A percentile compares a stretch with the other conserved stretches of the same genome.
Conservation (phyloP, 345 rosid genomes). For the Xanthoceras sorbifolium region DNA sequence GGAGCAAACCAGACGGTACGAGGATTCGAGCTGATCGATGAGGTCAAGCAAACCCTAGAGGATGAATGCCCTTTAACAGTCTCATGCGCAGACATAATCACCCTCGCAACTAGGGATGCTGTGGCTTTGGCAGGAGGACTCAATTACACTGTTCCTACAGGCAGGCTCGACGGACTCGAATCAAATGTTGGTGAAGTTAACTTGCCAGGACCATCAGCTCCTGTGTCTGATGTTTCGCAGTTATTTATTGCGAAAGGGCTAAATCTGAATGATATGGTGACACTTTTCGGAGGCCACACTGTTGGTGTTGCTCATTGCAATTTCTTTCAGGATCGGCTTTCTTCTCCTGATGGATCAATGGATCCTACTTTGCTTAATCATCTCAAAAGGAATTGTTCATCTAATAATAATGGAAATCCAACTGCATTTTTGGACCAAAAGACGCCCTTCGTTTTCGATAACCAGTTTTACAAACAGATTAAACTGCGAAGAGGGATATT, state of each 20-base stretch:
- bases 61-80: slow-evolving; percentile 52
- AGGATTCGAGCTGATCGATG: slow-evolving; percentile 59
- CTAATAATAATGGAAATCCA: slow-evolving; percentile 33
- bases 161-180: slow-evolving; percentile 60
- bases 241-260: slow-evolving; percentile 45
- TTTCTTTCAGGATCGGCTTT: slow-evolving; percentile 50
- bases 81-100: slow-evolving; percentile 71
- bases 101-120: slow-evolving; percentile 63
- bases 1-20: slow-evolving; percentile 71
- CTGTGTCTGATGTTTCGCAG: slow-evolving; percentile 37
- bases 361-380: slow-evolving; percentile 37
- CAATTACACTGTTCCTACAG: slow-evolving; percentile 47
- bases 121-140: slow-evolving; percentile 61
- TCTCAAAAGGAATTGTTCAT: slow-evolving; percentile 39
- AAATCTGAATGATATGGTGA: slow-evolving; percentile 52
- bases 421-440: slow-evolving; percentile 56
- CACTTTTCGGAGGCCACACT: slow-evolving; percentile 71
- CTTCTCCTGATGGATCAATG: slow-evolving; percentile 45
- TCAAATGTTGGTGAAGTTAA: slow-evolving; percentile 49
- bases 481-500: slow-evolving; percentile 48
- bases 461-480: slow-evolving; percentile 48
- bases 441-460: slow-evolving; percentile 49
- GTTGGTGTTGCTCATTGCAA: slow-evolving; percentile 64
- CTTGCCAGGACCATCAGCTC: slow-evolving; percentile 54
- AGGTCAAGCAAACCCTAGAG: slow-evolving; percentile 54